Base-by-base conservation (phyloP, 2,329 filamentous ascomycete species). In the Ophiosphaerella narmari region DNA sequence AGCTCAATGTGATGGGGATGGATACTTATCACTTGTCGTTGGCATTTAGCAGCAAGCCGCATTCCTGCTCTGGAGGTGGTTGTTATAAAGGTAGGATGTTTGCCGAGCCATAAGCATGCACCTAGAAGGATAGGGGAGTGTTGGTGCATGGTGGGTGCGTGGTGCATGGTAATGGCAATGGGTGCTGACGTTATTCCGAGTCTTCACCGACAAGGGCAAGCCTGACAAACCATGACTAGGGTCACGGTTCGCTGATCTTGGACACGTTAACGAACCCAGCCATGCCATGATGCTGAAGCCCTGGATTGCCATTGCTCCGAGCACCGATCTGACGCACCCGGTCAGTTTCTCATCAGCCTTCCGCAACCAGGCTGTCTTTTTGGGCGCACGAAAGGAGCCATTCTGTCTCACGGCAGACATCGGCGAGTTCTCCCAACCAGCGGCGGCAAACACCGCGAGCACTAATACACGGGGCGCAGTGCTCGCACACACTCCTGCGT, bases 141-240 rank as follows among this genome's bases (percentile, higher is more conserved):
- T 34, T 41, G 39, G 36, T 32, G 44, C 26, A 11, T 29, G 43
- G 29, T 46, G 42, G 29, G 32, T 34, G 26, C 44, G 16, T n/a
- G 35, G 36, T 32, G 43, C 26, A 11, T 29, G 43, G 29, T 44
- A 39, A 29, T 34, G 29, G 35, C 50, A 53, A 44, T 40, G 44
- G 49, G 21, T 21, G 33, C 40, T 48, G 52, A 39, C 39, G 48
- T 36, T 47, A 29, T 23, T 48, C 55, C 55, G 57, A 59, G 47
- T 46, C 52, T 60, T 60, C 55, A 48, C 57, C 57, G 57, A 55
- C 46, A 51, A 26, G 44, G 57, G 47, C 46, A 57, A 29, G 6
- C 26, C 6, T 8, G 26, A 29, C 26, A 29, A 29, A 29, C 26
- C 6, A 29, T 29, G 29, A 34, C 41, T 46, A 42, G 29, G 39